Base-by-base conservation (phyloP, 2,329 filamentous ascomycete genomes). In the Aspergillus chevalieri region DNA sequence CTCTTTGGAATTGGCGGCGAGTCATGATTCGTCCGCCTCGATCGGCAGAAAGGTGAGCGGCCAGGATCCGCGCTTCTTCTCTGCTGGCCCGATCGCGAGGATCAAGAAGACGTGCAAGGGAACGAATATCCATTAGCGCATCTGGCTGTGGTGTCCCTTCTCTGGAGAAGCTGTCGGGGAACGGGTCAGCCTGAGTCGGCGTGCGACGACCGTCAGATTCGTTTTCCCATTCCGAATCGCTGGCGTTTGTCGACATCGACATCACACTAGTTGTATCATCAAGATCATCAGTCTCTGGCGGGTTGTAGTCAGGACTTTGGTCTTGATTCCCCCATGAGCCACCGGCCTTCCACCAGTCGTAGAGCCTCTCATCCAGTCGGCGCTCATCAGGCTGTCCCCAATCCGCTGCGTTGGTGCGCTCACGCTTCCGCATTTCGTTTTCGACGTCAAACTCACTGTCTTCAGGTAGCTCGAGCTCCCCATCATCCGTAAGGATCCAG, bases 271-370 rank as follows among this genome's bases (percentile, higher is more conserved):
- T 94, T 7, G 80, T 81, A 62, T 94, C 89, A 63, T 85, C 83
- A 42, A 85, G 78, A 9, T 82, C 75, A 4, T 73, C 65, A 9
- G 74, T 67, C 2, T 46, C 44, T 14, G 67, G 61, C 1, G 84
- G 84, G 28, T 75, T 67, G 65, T 91, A 97, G 54, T 92, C 86
- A 24, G 87, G 87, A 61, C 88, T 95, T 4, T 78, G 77, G 65
- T 97, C 92, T 28, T 84, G 77, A 14, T 85, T 84, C 1, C 92
- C 91, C 84, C 89, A 96, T 73, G 87, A 87, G 6, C 88, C 89
- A 17, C 89, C 89, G 47, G 78, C 76, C 47, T 86, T 83, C 87
- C 89, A 97, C 81, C 91, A 93, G 26, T 77, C 76, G 65, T 96
- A 97, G 1, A 96, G 73, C 51, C 83, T 84, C 2, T 79, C 77